These are phyloP conservation scores for Lactifluus piperatus DNA, from an alignment of 768 basidiomycete species.

Conservation along the genomic window DNA sequence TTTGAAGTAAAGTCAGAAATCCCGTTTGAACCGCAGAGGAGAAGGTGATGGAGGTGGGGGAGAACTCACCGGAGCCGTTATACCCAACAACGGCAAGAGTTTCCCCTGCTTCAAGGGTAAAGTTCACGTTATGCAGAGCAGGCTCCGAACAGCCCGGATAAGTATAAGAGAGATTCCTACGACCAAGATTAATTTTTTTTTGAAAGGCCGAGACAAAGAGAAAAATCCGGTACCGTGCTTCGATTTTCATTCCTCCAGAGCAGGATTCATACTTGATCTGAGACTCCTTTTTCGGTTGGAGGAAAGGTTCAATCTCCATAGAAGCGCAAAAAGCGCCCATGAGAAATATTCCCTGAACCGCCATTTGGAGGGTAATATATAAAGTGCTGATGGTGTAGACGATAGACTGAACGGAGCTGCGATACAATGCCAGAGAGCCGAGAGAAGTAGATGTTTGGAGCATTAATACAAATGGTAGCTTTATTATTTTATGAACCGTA, in stretches of 20 bases:
- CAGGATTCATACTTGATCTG: constrained; percentile 38
- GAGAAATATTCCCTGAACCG: constrained; percentile 79
- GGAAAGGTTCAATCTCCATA: constrained; percentile 55
- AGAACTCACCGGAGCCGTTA: constrained; percentile 64
- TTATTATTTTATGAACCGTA: constrained; percentile 12
- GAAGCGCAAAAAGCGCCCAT: constrained; percentile 83
- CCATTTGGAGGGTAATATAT: constrained; percentile 55
- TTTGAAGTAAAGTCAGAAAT: neutral
- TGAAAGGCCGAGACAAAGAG: neutral
- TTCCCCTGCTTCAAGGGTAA: constrained; percentile 66
- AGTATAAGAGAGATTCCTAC: constrained; percentile 57
- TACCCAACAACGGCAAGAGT: constrained; percentile 79
- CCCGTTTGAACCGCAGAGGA: neutral
- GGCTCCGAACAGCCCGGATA: constrained; percentile 70
- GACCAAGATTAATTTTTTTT: neutral
- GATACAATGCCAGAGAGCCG: constrained; percentile 76
- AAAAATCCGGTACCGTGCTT: constrained; percentile 46
- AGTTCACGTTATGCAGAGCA: constrained; percentile 59
- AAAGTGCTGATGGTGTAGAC: constrained; percentile 57
- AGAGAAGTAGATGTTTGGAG: constrained; percentile 66
- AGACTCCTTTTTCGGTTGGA: constrained; percentile 54
- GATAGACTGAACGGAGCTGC: constrained; percentile 65
- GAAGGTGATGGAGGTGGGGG: neutral
- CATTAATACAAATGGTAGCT: constrained; percentile 71
- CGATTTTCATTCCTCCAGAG: constrained; percentile 57